Base-by-base conservation (phyloP, 1,139 yeast genomes). In the Candida tropicalis region DNA sequence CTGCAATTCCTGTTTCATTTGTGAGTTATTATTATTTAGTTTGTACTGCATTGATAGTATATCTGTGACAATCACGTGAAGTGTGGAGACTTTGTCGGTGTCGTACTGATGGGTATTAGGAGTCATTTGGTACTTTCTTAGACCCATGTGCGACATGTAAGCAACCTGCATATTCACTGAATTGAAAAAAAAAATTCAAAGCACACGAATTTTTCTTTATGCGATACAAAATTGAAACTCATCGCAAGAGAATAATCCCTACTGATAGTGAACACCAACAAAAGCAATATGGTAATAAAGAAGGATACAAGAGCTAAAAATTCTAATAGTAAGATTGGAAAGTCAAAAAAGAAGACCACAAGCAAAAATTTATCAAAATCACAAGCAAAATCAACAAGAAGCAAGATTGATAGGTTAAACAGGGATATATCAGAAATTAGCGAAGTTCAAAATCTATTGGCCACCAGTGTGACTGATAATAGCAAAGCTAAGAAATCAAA, bases 341-440 rank as follows among this genome's bases (percentile, higher is more conserved):
- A 25, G 15, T 12, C 41, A 7, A 44, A 31, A 2, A 37, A 40
- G 35, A 43, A 43, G 28, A 4, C 37, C 6, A 13, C 35, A 15
- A 28, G 7, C 7, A 38, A 28, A 8, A 16, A 13, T 8, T 23
- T 22, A 33, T 15, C 28, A 41, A 55, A 49, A 40, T 46, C 54
- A 10, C 64, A 55, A 43, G 45, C 53, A 16, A 54, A 68, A 48
- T 55, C 74, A 8, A 65, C 75, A 13, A 69, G 66, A 44, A 64
- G 60, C 2, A 58, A 73, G 53, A 70, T 81, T 31, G 62, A 65
- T 1, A 74, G 70, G 52, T 62, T 80, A 49, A 73, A 79, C 51
- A 63, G 69, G 12, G 59, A 72, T 45, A 50, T 67, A 5, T 58
- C 59, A 23, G 75, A 71, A 39, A 56, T 72, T 18, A 57, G 61